A percentile compares a stretch with the other conserved stretches of the same genome.
These are phyloP conservation scores for Setomelanomma holmii DNA, from an alignment of 2,329 filamentous ascomycete species.

Conservation along the genomic window DNA sequence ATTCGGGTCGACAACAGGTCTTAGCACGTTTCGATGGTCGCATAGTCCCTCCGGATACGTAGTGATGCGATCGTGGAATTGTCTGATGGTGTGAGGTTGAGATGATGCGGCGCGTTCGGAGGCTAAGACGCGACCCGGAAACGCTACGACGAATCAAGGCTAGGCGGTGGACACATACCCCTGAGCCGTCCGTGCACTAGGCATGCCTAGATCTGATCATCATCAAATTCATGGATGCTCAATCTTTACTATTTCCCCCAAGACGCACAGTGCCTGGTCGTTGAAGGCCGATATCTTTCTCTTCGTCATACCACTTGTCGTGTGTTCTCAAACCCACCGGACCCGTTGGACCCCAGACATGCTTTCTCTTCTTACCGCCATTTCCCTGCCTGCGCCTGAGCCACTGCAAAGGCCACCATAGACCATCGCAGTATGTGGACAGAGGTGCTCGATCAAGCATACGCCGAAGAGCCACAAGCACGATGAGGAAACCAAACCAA, in stretches of 20 bases:
- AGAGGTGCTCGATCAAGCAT: slow-evolving; percentile 1
- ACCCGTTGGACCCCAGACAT: slow-evolving; percentile 13
- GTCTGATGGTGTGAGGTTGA: background rate
- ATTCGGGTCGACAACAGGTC: background rate
- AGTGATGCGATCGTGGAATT: background rate
- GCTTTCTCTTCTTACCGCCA: background rate
- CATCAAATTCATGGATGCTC: background rate
- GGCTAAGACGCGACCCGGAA: background rate
- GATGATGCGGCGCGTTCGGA: background rate
- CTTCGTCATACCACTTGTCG: slow-evolving; percentile 1
- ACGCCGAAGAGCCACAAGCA: slow-evolving; percentile 3
- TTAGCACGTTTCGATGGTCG: background rate
- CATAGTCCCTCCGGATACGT: background rate
- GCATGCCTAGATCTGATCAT: background rate
- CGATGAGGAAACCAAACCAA: background rate
- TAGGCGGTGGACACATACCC: background rate
- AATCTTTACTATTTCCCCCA: background rate
- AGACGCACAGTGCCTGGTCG: background rate
- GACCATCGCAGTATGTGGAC: background rate
- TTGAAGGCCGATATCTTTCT: slow-evolving; percentile 5
- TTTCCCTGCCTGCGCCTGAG: too few relatives aligned
- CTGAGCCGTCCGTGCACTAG: background rate
- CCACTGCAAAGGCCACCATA: background rate
- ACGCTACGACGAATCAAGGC: background rate
- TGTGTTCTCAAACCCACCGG: slow-evolving; percentile 2